Evolutionary conservation across 805 yeast genomes (phyloP).

Genomic region (Lipomyces chichibuensis): DNA sequence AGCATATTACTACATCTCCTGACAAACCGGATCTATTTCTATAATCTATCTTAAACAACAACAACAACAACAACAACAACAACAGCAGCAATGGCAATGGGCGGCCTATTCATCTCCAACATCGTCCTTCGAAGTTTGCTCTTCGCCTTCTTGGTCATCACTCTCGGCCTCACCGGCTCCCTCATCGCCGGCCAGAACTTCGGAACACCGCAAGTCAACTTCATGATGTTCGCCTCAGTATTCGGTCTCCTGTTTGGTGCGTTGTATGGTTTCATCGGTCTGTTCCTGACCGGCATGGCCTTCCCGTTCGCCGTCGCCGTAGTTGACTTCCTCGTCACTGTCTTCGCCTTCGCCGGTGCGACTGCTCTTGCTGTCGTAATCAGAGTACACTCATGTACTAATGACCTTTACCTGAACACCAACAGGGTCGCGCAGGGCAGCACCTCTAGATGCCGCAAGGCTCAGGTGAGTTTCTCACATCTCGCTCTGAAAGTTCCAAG

Average conservation of each 20-base stretch:
- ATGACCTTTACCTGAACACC: constrained; percentile 61
- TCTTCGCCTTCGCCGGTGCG: constrained; percentile 93
- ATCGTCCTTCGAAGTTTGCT: constrained; percentile 67
- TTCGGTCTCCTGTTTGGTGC: constrained; percentile 82
- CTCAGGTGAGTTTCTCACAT: constrained; percentile 63
- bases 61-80: background rate
- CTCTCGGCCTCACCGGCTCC: constrained; percentile 88
- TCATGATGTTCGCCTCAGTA: constrained; percentile 82
- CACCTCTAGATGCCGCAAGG: constrained; percentile 87
- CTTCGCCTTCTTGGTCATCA: constrained; percentile 74
- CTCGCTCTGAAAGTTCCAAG: constrained; percentile 65
- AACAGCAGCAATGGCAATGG: constrained; percentile 25
- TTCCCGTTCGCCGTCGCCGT: constrained; percentile 79
- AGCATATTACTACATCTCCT: too few species aligned
- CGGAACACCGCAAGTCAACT: constrained; percentile 80
- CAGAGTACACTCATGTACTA: constrained; percentile 82
- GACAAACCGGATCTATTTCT: too few species aligned
- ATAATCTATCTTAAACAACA: too few species aligned
- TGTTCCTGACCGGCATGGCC: constrained; percentile 75
- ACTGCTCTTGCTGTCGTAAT: constrained; percentile 91
- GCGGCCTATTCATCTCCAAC: constrained; percentile 30
- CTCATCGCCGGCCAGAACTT: constrained; percentile 67
- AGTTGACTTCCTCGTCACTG: constrained; percentile 83
- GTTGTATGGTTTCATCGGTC: constrained; percentile 76
- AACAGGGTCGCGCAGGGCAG: constrained; percentile 79